Conservation (phyloP, 495 filamentous ascomycete species). For the Neurospora africana region DNA sequence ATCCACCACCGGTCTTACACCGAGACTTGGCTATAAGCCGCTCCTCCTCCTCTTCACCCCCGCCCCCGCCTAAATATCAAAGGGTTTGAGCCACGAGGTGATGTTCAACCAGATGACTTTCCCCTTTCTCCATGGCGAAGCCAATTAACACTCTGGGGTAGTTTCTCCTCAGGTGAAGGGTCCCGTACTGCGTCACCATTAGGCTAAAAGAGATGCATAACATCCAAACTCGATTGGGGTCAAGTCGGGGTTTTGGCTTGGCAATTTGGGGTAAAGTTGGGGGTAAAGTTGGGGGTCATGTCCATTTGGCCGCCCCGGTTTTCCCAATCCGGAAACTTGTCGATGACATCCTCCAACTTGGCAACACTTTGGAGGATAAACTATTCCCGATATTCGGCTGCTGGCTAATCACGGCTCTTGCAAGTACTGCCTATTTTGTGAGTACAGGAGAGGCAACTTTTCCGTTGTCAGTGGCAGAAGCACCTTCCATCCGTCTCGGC, state of each 20-base stretch:
- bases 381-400: background rate
- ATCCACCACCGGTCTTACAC: background rate
- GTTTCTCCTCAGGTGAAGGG: background rate
- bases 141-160: background rate
- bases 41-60: background rate
- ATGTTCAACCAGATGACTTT: background rate
- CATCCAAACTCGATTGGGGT: background rate
- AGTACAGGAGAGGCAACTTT: background rate
- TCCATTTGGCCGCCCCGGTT: background rate
- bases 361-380: background rate
- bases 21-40: background rate
- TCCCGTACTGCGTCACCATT: background rate
- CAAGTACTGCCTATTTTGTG: background rate
- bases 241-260: background rate
- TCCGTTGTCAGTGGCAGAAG: background rate
- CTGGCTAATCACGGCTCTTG: background rate
- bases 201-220: background rate
- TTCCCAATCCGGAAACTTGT: background rate
- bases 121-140: background rate
- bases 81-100: background rate
- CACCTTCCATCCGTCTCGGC: background rate
- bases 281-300: background rate
- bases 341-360: background rate
- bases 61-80: background rate
- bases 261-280: background rate